Base-by-base conservation (phyloP, 805 yeast genomes). In the Gaillardinia entomophila region DNA sequence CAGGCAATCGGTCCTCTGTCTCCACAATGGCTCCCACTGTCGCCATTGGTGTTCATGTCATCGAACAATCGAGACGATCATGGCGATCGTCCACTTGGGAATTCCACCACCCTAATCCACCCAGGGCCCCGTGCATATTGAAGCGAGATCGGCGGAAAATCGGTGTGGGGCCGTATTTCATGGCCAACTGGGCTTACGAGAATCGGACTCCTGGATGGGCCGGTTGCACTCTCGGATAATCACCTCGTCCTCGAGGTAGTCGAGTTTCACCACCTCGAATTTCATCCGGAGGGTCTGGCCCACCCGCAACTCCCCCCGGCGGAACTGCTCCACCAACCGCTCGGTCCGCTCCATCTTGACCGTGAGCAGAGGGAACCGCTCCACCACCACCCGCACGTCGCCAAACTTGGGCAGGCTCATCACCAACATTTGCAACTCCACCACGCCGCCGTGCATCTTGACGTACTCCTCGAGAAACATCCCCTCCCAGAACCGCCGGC, bases 401-500 rank as follows among this genome's bases (percentile, higher is more conserved):
- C 60, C 64, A 12, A 37, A 36, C 35, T 50, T 48, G n/a, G 63
- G 57, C 12, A 28, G 36, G 45, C 37, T 13, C 53, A 38, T 12
- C 54, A 41, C 11, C 22, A 24, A 24, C 12, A 24, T 5, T 6
- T 6, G 10, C 5, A 24, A 12, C 13, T 8, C 25, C 5, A n/a
- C 10, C 8, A 10, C 8, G 59, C 57, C 15, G 37, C 35, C 8
- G 60, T 50, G 11, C 46, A 52, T 7, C 43, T 28, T 2, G 24
- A 49, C 42, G 35, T 60, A 62, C 28, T 51, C 50, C 27, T 44
- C 45, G 24, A 65, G 46, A 26, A 64, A 60, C 10, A 49, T 42
- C 3, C 68, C 68, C 33, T 49, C 54, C 55, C 73, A 72, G 41
- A 58, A 70, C 3, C 55, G 37, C 5, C 46, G 52, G 5, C 56